Evolutionary conservation across 345 rosid species (phyloP).

Genomic region (sweet orange (Citrus sinensis)): DNA sequence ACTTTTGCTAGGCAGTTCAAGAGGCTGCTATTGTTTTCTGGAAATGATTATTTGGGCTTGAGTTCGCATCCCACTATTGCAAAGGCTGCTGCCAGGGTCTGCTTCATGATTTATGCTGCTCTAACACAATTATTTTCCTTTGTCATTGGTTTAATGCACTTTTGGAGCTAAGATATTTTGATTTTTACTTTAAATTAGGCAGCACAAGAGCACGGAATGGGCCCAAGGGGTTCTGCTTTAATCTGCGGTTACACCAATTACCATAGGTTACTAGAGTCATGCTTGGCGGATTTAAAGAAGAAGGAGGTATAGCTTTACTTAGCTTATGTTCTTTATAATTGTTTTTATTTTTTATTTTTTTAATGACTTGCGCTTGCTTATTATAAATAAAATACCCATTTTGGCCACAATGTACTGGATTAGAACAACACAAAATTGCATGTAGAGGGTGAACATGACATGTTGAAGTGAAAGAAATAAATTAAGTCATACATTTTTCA

Average conservation of each 20-base stretch:
- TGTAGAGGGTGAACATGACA: not conserved
- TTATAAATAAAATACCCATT: not conserved
- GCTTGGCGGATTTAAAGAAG: constrained; percentile 84
- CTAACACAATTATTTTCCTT: not conserved
- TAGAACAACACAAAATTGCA: not conserved
- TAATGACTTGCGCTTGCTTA: not conserved
- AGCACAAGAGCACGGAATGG: constrained; percentile 86
- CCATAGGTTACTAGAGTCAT: constrained; percentile 76
- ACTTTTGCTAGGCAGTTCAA: constrained; percentile 28
- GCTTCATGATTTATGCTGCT: constrained; percentile 14
- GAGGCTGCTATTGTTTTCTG: constrained; percentile 83
- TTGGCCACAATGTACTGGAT: not conserved
- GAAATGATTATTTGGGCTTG: constrained; percentile 95
- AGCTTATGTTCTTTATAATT: not conserved
- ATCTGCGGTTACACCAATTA: constrained; percentile 89
- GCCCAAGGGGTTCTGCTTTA: constrained; percentile 95
- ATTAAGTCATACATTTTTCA: not conserved
- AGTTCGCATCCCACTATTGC: constrained; percentile 84
- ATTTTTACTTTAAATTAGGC: constrained; percentile 47
- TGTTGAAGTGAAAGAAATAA: not conserved
- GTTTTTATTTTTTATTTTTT: not conserved
- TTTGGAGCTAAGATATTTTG: not conserved
- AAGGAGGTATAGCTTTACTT: constrained; percentile 60
- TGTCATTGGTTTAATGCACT: not conserved
- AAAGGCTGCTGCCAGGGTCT: constrained; percentile 74